Evolutionary conservation across 257 asterid genomes (phyloP).

Genomic region (Ocimum tenuiflorum): DNA sequence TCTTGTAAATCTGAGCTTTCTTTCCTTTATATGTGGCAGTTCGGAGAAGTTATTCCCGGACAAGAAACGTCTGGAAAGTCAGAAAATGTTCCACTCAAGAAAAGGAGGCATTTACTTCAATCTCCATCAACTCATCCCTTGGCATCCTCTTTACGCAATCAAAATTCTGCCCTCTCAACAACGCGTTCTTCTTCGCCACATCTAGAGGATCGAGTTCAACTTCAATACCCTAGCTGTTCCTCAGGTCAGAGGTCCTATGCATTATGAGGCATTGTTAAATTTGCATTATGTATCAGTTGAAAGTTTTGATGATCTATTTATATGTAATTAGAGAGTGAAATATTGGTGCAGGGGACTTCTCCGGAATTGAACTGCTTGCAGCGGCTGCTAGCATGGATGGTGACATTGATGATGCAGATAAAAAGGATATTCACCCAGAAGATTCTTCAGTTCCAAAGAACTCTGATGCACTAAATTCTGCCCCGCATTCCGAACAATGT

Average conservation of each 20-base stretch:
- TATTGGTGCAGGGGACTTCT: slow-evolving; percentile 47
- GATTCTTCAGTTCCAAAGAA: slow-evolving; percentile 28
- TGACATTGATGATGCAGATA: slow-evolving; percentile 20
- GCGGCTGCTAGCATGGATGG: slow-evolving; percentile 63
- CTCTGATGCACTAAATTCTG: slow-evolving; percentile 24
- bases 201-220: slow-evolving; percentile 33
- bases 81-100: slow-evolving; percentile 56
- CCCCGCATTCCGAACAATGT: slow-evolving; percentile 14
- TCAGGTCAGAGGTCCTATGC: slow-evolving; percentile 32
- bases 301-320: slow-evolving; percentile 15
- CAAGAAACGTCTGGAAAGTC: slow-evolving; percentile 33
- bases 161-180: slow-evolving; percentile 32
- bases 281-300: slow-evolving; percentile 13
- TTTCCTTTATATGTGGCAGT: slow-evolving; percentile 33
- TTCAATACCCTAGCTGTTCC: slow-evolving; percentile 31
- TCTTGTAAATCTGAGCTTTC: neutral
- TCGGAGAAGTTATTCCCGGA: slow-evolving; percentile 33
- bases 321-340: slow-evolving; percentile 20
- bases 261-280: slow-evolving; percentile 18
- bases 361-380: slow-evolving; percentile 83
- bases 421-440: slow-evolving; percentile 29
- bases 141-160: slow-evolving; percentile 19
- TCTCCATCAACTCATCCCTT: slow-evolving; percentile 38
- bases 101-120: slow-evolving; percentile 48
- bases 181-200: slow-evolving; percentile 32